phyloP scores from a whole-genome alignment of 2,329 filamentous ascomycete genomes.

The Scedosporium minutisporum region DNA sequence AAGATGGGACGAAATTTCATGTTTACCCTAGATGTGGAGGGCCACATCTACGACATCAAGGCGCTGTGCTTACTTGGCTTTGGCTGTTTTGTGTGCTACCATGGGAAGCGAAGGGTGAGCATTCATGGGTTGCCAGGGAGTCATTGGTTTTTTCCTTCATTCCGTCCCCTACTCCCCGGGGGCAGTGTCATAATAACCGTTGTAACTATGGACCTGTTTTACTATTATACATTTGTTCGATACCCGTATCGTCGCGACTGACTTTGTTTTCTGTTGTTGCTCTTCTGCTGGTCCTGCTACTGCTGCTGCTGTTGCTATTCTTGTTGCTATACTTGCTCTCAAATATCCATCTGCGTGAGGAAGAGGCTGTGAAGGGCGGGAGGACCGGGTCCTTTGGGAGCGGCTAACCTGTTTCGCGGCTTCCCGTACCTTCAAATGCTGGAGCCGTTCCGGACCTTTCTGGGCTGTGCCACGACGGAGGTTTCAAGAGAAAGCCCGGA shows the following conservation, averaged over 20 bases:
- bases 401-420: no score
- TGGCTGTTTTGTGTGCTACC: background rate
- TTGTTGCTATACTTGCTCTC: no score
- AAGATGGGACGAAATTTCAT: background rate
- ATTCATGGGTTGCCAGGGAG: background rate
- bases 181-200: conserved; percentile 5
- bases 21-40: background rate
- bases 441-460: no score
- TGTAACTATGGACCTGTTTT: conserved; percentile 6
- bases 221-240: conserved; percentile 5
- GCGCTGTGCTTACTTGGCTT: background rate
- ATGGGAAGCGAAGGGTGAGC: background rate
- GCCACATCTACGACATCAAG: background rate
- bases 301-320: background rate
- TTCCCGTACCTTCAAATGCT: no score
- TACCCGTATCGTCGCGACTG: background rate
- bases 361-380: no score
- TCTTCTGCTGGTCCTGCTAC: background rate
- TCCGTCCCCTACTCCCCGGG: background rate
- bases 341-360: no score
- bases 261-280: background rate
- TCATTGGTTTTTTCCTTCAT: background rate
- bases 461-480: no score
- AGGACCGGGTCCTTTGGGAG: no score
- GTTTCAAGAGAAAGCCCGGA: no score